Base-by-base conservation (phyloP, 257 asterid species). In the Lycium barbarum region DNA sequence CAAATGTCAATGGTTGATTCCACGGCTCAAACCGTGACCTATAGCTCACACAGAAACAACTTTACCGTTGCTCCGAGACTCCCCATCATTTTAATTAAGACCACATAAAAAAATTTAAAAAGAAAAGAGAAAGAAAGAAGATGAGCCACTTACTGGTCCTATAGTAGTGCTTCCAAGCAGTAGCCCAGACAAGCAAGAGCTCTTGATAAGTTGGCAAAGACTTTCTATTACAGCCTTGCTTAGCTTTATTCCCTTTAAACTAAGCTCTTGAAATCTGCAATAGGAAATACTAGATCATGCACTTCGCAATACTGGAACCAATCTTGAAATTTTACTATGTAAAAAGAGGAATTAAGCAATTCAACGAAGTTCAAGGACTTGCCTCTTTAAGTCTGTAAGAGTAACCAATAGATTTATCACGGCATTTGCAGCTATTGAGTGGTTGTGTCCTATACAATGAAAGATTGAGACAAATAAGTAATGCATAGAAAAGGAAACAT, bases 181-280 rank as follows among this genome's bases (percentile, higher is more conserved):
- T 93, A 97, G 88, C 35, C 92, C 97, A 62, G 98, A 92, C 89
- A 97, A 90, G 90, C 92, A 89, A 86, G 97, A 87, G 65, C 82
- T 89, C 84, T 87, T 87, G 80, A 93, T 92, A 83, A 95, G 91
- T 88, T 90, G 91, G 90, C 98, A 94, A 84, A 97, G 94, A 91
- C 92, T 86, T 86, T 90, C 95, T 80, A 93, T 90, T 80, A 95
- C 93, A 65, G 93, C 93, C 89, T 90, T 92, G 93, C 93, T 90
- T 86, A 97, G 93, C 89, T 95, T 95, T 84, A 97, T 91, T 78
- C 98, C 97, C 86, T 84, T 89, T 81, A 97, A 88, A 89, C 88
- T 88, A 86, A 97, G 96, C 89, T 93, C 98, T 90, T 94, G 97
- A 91, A 97, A 93, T 88, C 99, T 96, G 82, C 62, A 66, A 84